Percentiles rank a stretch among this genome's conserved stretches.
Evolutionary conservation across 2,329 filamentous ascomycete species (phyloP).

Genomic region (Ophiostoma triangulosporum): DNA sequence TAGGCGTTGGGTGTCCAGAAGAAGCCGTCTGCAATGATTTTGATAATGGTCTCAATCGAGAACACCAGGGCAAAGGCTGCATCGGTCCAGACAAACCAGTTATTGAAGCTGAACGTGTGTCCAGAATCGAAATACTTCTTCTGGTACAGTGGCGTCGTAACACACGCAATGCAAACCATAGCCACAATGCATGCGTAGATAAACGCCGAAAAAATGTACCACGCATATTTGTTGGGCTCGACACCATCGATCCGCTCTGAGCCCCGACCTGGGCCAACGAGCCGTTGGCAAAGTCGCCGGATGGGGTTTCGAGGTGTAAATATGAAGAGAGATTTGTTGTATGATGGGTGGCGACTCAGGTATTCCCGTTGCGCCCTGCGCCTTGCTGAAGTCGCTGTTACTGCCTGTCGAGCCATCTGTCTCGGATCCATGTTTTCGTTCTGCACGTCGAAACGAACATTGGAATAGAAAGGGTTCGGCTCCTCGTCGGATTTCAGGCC

Average conservation of each 20-base stretch:
- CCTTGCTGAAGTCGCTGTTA: slow-evolving; percentile 67
- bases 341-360: slow-evolving; percentile 69
- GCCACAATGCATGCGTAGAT: slow-evolving; percentile 89
- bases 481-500: slow-evolving; percentile 50
- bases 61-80: slow-evolving; percentile 81
- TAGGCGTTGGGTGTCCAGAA: slow-evolving; percentile 97
- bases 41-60: slow-evolving; percentile 73
- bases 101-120: slow-evolving; percentile 44
- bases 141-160: slow-evolving; percentile 91
- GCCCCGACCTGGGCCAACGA: slow-evolving; percentile 85
- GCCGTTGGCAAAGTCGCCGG: slow-evolving; percentile 68
- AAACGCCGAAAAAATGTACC: slow-evolving; percentile 88
- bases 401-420: slow-evolving; percentile 80
- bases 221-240: slow-evolving; percentile 74
- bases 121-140: slow-evolving; percentile 63
- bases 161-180: slow-evolving; percentile 93
- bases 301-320: slow-evolving; percentile 69
- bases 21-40: slow-evolving; percentile 87
- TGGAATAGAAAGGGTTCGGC: slow-evolving; percentile 91
- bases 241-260: slow-evolving; percentile 78
- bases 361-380: slow-evolving; percentile 88
- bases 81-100: slow-evolving; percentile 95
- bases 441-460: slow-evolving; percentile 50
- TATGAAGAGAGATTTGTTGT: slow-evolving; percentile 84
- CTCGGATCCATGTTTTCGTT: slow-evolving; percentile 74